phyloP scores from a whole-genome alignment of 2,329 filamentous ascomycete genomes.

The Trichothecium sympodiale region DNA sequence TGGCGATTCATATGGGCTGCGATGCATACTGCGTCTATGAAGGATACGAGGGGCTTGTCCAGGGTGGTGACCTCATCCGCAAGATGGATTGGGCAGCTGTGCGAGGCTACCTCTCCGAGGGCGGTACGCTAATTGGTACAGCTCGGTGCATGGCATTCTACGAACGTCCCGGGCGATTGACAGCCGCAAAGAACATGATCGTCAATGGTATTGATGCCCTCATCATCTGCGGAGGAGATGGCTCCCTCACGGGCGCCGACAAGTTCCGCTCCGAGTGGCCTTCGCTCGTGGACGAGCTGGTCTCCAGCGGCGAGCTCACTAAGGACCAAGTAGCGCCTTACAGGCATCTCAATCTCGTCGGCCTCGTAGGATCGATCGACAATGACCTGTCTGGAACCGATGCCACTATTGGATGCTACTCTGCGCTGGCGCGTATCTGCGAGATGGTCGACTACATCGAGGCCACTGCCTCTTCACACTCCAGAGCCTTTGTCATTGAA shows the following conservation, averaged over 20 bases:
- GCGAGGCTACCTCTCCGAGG: conserved; percentile 84
- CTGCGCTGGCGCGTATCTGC: conserved; percentile 83
- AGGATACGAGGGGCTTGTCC: conserved; percentile 90
- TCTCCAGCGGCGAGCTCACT: conserved; percentile 60
- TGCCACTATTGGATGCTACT: conserved; percentile 95
- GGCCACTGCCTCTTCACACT: conserved; percentile 87
- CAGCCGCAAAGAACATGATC: conserved; percentile 89
- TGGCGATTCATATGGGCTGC: conserved; percentile 74
- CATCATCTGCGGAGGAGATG: conserved; percentile 94
- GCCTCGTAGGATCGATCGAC: conserved; percentile 92
- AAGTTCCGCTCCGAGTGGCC: conserved; percentile 90
- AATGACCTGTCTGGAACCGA: conserved; percentile 97
- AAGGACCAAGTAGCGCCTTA: conserved; percentile 63
- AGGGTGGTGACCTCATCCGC: conserved; percentile 78
- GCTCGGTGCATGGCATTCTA: conserved; percentile 89
- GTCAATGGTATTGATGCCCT: conserved; percentile 87
- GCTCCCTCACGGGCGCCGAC: conserved; percentile 90
- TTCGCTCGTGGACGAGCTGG: conserved; percentile 73
- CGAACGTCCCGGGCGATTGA: conserved; percentile 72
- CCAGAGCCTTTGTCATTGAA: conserved; percentile 92
- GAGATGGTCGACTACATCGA: conserved; percentile 96
- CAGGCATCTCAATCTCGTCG: conserved; percentile 87
- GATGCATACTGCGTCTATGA: conserved; percentile 79
- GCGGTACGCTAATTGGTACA: conserved; percentile 91
- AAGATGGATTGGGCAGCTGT: conserved; percentile 90